phyloP scores from a whole-genome alignment of 2,329 filamentous ascomycete species.

The Paecilomyces fulvus region DNA sequence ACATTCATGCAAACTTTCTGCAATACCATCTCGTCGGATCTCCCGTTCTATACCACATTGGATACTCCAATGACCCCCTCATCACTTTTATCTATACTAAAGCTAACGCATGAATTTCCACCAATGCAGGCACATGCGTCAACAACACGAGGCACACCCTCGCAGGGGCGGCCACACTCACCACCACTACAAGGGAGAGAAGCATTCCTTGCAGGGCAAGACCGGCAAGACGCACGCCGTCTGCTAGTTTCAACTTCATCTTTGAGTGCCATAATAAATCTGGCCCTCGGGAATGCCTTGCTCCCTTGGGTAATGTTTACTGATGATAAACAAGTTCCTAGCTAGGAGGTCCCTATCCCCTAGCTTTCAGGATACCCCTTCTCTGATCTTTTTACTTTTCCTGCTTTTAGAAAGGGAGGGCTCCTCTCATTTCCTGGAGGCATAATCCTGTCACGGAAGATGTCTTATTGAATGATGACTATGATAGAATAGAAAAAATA shows the following conservation, averaged over 20 bases:
- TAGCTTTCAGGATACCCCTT: background rate
- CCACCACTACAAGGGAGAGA: conserved; percentile 57
- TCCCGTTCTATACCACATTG: background rate
- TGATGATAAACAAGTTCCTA: background rate
- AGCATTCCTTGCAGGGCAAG: conserved; percentile 83
- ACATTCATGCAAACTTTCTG: background rate
- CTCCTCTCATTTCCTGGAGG: background rate
- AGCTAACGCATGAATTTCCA: background rate
- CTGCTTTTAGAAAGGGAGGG: background rate
- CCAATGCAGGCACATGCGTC: conserved; percentile 40
- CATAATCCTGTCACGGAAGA: background rate
- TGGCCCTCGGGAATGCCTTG: background rate
- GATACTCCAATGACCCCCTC: background rate
- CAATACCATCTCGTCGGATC: background rate
- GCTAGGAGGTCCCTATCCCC: background rate
- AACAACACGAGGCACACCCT: conserved; percentile 49
- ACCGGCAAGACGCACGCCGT: conserved; percentile 81
- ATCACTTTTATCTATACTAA: background rate
- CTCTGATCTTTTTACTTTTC: background rate
- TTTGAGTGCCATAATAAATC: background rate
- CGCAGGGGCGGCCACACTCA: conserved; percentile 47
- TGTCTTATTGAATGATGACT: background rate
- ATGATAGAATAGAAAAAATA: no score
- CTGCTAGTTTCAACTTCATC: conserved; percentile 49
- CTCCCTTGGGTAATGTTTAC: background rate